phyloP scores from a whole-genome alignment of 164 flowering plant species.

The Euptelea pleiosperma region DNA sequence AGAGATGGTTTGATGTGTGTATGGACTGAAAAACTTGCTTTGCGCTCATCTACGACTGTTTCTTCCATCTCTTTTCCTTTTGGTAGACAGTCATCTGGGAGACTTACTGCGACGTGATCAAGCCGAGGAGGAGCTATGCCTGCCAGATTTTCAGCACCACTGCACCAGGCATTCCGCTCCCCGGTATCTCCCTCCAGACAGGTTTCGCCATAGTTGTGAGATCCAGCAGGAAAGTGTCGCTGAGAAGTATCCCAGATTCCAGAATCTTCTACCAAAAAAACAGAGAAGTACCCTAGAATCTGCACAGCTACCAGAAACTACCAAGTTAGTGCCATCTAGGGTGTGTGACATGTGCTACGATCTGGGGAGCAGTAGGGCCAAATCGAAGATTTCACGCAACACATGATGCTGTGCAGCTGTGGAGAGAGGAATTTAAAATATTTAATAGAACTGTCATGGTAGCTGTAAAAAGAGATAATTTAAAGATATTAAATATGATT shows the following conservation, averaged over 20 bases:
- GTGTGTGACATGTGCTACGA: constrained; percentile 99
- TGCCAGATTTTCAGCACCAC: constrained; percentile 78
- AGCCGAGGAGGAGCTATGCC: constrained; percentile 91
- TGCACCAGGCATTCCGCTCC: constrained; percentile 94
- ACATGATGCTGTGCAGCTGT: constrained; percentile 78
- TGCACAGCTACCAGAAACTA: constrained; percentile 94
- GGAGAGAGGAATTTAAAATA: no score
- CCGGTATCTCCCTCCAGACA: constrained; percentile 87
- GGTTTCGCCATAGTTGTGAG: constrained; percentile 84
- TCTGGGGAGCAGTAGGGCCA: constrained; percentile 85
- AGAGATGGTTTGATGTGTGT: no score
- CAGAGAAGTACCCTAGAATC: constrained; percentile 93
- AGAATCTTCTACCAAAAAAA: no score
- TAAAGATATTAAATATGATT: no score
- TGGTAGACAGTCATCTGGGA: no score
- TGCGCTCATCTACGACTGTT: no score
- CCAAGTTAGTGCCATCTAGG: constrained; percentile 82
- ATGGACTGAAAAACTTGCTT: no score
- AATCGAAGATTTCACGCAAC: constrained; percentile 85
- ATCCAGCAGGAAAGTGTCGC: constrained; percentile 85
- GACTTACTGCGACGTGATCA: constrained; percentile 91
- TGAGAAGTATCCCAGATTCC: no score
- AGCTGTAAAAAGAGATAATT: no score
- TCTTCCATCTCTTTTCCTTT: no score
- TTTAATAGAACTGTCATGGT: no score